These are phyloP conservation scores for Pseudognaphalium luteoalbum DNA, from an alignment of 129 eudicot species.

Conservation along the genomic window DNA sequence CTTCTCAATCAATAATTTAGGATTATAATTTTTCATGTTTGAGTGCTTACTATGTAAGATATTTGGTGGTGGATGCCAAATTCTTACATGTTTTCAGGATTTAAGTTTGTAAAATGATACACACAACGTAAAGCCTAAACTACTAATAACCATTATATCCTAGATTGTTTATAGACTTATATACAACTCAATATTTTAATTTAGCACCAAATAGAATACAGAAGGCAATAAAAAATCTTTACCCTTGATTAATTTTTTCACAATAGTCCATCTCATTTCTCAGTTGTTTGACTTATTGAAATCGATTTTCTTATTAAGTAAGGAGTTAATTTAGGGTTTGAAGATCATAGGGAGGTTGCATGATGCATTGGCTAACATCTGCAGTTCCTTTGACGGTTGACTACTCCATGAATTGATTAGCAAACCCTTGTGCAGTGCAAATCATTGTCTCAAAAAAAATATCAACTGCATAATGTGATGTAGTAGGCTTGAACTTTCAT, in stretches of 20 bases:
- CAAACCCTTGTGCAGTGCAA: slow-evolving; percentile 51
- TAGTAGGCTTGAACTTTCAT: slow-evolving; percentile 61
- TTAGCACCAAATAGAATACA: background rate
- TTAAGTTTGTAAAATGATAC: no score
- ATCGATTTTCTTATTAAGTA: slow-evolving; percentile 31
- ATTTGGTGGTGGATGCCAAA: no score
- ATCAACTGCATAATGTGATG: slow-evolving; percentile 53
- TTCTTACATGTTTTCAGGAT: no score
- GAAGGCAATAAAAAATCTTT: background rate
- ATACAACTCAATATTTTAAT: slow-evolving; percentile 3
- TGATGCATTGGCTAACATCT: slow-evolving; percentile 46
- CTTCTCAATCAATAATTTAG: no score
- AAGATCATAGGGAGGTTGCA: slow-evolving; percentile 60
- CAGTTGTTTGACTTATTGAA: slow-evolving; percentile 39
- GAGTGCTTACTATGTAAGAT: no score
- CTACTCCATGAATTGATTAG: slow-evolving; percentile 57
- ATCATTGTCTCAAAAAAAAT: slow-evolving; percentile 74
- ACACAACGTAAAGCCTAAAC: no score
- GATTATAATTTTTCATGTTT: no score
- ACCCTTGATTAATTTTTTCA: slow-evolving; percentile 24
- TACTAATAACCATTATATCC: no score
- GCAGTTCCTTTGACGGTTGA: slow-evolving; percentile 59
- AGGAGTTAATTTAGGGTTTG: slow-evolving; percentile 37
- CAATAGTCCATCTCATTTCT: slow-evolving; percentile 55
- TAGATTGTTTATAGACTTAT: background rate